These are phyloP conservation scores for Cordyceps farinosa DNA, from an alignment of 2,329 filamentous ascomycete genomes.

Conservation along the genomic window DNA sequence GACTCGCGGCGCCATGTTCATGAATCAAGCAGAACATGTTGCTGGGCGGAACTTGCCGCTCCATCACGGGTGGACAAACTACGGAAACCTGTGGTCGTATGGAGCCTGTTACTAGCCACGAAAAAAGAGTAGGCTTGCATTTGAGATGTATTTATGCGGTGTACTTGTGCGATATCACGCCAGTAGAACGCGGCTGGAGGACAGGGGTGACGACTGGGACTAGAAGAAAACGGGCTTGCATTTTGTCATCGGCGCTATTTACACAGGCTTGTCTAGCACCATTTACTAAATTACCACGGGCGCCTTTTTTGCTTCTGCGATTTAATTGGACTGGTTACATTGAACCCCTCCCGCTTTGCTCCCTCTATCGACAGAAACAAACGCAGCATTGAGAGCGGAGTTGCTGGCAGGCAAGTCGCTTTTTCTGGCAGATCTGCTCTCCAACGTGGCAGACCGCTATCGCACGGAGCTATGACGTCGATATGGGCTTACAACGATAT, in stretches of 20 bases:
- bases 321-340: background rate
- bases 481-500: conserved; percentile 1
- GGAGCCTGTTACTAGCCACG: background rate
- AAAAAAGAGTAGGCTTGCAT: background rate
- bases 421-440: background rate
- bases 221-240: conserved; percentile 6
- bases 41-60: background rate
- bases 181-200: background rate
- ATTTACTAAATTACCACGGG: background rate
- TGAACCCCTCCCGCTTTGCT: background rate
- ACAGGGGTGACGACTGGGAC: background rate
- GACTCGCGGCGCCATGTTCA: background rate
- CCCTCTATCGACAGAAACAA: background rate
- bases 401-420: background rate
- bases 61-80: background rate
- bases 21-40: background rate
- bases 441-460: background rate
- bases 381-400: background rate
- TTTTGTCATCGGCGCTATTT: conserved; percentile 12
- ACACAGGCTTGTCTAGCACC: background rate
- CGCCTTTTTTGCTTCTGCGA: background rate
- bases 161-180: conserved; percentile 8
- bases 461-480: conserved; percentile 2
- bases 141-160: conserved; percentile 9
- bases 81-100: too few species aligned